Base-by-base conservation (phyloP, 768 basidiomycete genomes). In the Psilocybe tampanensis region DNA sequence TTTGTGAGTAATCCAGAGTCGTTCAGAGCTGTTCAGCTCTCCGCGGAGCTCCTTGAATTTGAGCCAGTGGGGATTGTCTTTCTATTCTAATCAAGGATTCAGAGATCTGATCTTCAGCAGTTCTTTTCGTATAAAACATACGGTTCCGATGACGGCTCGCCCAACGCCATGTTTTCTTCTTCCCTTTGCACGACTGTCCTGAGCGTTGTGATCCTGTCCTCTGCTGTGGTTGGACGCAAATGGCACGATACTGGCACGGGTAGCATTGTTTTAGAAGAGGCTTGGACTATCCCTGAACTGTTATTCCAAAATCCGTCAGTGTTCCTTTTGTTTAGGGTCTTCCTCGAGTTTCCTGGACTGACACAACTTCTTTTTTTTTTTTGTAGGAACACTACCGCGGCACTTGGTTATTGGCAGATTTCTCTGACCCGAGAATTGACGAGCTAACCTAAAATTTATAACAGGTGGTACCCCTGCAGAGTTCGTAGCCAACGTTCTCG, bases 261-360 rank as follows among this genome's bases (percentile, higher is more conserved):
- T 7, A 66, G 70, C 12, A 77, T 78, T 26, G 68, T 66, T 36
- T 65, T 78, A 18, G 76, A 77, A 56, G 76, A 78, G 61, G 76
- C 76, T 0, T 78, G 73, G 72, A 73, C 71, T 0, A 70, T 69
- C 2, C 70, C 74, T 12, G 71, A 71, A 13, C 70, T 76, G 6
- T 36, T 72, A 7, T 47, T 21, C n/a, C 41, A 43, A 44, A 26
- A 3, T 26, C 9, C 23, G 36, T 52, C 18, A 26, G 42, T 26
- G 29, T n/a, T 22, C 26, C 5, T 8, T n/a, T n/a, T n/a, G n/a
- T n/a, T n/a, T n/a, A n/a, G 8, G 22, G 9, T 8, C 13, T 44
- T 23, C 41, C 11, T 41, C 3, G 22, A n/a, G 9, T 9, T 29
- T 29, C 9, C 29, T 29, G 4, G 29, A 29, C 29, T 5, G 4